phyloP scores from a whole-genome alignment of 1,284 basidiomycete species.

The Meripilus lineatus region DNA sequence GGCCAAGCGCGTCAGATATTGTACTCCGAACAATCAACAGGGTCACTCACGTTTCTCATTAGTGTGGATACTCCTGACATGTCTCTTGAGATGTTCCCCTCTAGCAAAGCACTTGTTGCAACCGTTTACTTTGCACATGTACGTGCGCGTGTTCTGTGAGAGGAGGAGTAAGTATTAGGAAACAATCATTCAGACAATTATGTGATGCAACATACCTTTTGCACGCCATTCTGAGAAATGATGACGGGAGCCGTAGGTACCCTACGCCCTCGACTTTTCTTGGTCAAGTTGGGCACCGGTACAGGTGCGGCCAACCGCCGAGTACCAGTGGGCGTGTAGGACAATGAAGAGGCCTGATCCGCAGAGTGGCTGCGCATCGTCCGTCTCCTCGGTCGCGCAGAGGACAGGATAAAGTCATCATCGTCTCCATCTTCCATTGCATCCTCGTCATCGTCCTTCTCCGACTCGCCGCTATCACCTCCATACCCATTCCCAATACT shows the following conservation, averaged over 20 bases:
- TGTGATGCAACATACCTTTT: slow-evolving; percentile 19
- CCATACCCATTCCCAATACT: slow-evolving; percentile 10
- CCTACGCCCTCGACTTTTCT: slow-evolving; percentile 65
- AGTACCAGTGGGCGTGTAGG: slow-evolving; percentile 3
- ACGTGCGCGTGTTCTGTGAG: slow-evolving; percentile 46
- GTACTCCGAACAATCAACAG: slow-evolving; percentile 7
- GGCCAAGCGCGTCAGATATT: slow-evolving; percentile 3
- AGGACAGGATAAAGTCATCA: slow-evolving; percentile 32
- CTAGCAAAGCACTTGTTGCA: slow-evolving; percentile 78
- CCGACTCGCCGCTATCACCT: slow-evolving; percentile 23
- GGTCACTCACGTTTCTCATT: slow-evolving; percentile 69
- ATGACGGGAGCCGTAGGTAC: slow-evolving; percentile 55
- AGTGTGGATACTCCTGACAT: slow-evolving; percentile 75
- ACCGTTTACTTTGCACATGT: slow-evolving; percentile 66
- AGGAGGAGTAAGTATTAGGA: slow-evolving; percentile 5
- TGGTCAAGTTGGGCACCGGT: slow-evolving; percentile 67
- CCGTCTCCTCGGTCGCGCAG: slow-evolving; percentile 23
- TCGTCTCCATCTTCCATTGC: slow-evolving; percentile 16
- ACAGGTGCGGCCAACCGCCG: slow-evolving; percentile 44
- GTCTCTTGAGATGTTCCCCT: slow-evolving; percentile 76
- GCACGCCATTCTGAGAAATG: slow-evolving; percentile 32
- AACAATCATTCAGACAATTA: slow-evolving; percentile 4
- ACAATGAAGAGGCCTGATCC: slow-evolving; percentile 11
- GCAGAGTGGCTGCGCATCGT: slow-evolving; percentile 11
- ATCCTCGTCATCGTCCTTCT: slow-evolving; percentile 22